Percentiles rank a stretch among this genome's conserved stretches.
phyloP scores from a whole-genome alignment of 352 stramenopile genomes.

The Globisporangium alternatum region DNA sequence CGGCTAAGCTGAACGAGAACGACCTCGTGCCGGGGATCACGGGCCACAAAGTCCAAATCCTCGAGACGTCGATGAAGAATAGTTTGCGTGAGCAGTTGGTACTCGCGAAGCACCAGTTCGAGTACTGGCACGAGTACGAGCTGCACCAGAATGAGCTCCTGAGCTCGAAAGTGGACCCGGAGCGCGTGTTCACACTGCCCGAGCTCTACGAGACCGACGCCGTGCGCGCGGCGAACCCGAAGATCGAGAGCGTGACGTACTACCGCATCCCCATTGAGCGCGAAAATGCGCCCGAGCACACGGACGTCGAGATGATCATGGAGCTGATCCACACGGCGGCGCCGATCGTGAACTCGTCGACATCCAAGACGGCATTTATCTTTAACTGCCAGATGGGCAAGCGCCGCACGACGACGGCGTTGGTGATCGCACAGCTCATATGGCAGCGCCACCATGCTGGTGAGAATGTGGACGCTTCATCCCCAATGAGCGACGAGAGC shows the following conservation, averaged over 20 bases:
- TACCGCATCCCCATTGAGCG: slow-evolving; percentile 75
- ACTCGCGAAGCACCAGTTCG: slow-evolving; percentile 42
- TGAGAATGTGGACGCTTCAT: slow-evolving; percentile 7
- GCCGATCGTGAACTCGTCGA: slow-evolving; percentile 20
- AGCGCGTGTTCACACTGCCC: slow-evolving; percentile 53
- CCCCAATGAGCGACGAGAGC: background rate
- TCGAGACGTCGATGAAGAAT: slow-evolving; percentile 79
- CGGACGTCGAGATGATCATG: slow-evolving; percentile 66
- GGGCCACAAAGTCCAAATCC: slow-evolving; percentile 74
- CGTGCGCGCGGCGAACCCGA: slow-evolving; percentile 26
- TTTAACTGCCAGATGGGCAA: slow-evolving; percentile 90
- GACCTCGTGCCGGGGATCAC: slow-evolving; percentile 81
- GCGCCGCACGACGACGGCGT: slow-evolving; percentile 72
- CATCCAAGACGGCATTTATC: slow-evolving; percentile 65
- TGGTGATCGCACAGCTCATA: slow-evolving; percentile 68
- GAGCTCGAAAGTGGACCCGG: slow-evolving; percentile 32
- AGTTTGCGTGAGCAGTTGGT: slow-evolving; percentile 71
- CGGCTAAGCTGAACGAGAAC: slow-evolving; percentile 80
- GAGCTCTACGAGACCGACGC: slow-evolving; percentile 59
- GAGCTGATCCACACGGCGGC: slow-evolving; percentile 42
- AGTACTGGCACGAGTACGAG: slow-evolving; percentile 80
- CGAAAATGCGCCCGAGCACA: slow-evolving; percentile 79
- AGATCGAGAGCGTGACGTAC: slow-evolving; percentile 58
- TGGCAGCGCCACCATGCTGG: slow-evolving; percentile 42
- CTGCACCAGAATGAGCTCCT: slow-evolving; percentile 67